Evolutionary conservation across 2,329 filamentous ascomycete genomes (phyloP).

Genomic region (Dothiorella sarmentorum): DNA sequence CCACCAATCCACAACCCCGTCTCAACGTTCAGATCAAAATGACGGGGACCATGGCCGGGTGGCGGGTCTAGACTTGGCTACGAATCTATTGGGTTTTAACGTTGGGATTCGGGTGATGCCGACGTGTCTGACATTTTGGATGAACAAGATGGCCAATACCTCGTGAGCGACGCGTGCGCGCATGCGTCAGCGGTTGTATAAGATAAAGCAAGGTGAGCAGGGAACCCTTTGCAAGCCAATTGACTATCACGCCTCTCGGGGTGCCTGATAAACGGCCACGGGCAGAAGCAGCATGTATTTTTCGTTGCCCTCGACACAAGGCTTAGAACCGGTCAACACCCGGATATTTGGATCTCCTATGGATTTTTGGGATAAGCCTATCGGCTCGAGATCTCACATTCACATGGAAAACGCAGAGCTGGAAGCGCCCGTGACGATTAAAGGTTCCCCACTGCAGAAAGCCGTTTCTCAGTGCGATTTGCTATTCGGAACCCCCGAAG

Average conservation of each 20-base stretch:
- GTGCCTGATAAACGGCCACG: not conserved
- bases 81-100: not conserved
- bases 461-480: not conserved
- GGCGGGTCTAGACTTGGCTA: not conserved
- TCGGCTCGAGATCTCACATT: not conserved
- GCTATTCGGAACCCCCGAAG: not conserved
- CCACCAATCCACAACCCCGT: not conserved
- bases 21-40: too few relatives aligned
- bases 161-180: not conserved
- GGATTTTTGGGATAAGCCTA: not conserved
- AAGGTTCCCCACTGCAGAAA: not conserved
- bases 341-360: not conserved
- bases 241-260: not conserved
- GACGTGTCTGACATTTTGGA: not conserved
- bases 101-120: not conserved
- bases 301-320: not conserved
- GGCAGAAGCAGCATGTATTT: not conserved
- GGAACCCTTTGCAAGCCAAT: not conserved
- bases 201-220: not conserved
- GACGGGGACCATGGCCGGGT: not conserved
- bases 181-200: not conserved
- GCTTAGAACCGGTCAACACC: not conserved
- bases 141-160: not conserved
- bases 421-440: not conserved
- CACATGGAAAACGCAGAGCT: not conserved